Evolutionary conservation across 2,329 filamentous ascomycete species (phyloP), one percentile per base, ranked within the genome.

Genomic region (Cladophialophora psammophila): DNA sequence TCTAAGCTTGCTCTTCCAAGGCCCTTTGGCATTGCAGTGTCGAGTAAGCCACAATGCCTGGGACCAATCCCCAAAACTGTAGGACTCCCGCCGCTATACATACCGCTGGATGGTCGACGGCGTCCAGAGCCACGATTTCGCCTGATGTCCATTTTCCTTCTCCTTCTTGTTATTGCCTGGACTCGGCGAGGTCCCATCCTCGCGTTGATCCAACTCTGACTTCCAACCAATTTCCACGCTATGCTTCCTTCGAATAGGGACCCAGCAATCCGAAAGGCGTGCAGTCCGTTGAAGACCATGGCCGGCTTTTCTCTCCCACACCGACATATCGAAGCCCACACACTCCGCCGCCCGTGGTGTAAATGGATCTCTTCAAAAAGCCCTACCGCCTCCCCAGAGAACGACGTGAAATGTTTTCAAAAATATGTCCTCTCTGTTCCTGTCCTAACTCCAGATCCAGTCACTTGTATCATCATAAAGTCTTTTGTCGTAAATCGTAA

Each of bases 401-500:
- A 26, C 26, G 26, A 20, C 8, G 8, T 35, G 50, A 54, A 34
- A 12, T 26, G 31, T 36, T 26, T 36, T 55, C 26, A 55, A 20
- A 35, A 35, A 13, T 8, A 35, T 26, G 18, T 50, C 45, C 45
- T 50, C 45, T n/a, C 18, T 12, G 12, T 55, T 18, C 31, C 31
- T 4, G n/a, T n/a, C 57, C 38, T 20, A 50, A 60, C 57, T 60
- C 57, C 57, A 18, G 6, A 42, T 35, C 42, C 52, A 45, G 34
- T 54, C 15, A 20, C 35, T 31, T 61, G 48, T 42, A 61, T 53
- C 42, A 31, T 58, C 59, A 42, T 61, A 10, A 61, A 53, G 20
- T 54, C 50, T 61, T 61, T 26, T 38, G 48, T 61, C 59, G 20
- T 61, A 52, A 61, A 40, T 61, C 59, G 20, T 61, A 54, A 61